These are phyloP conservation scores for Oryza brachyantha DNA, from an alignment of 176 grass and related monocot genomes.

Conservation along the genomic window DNA sequence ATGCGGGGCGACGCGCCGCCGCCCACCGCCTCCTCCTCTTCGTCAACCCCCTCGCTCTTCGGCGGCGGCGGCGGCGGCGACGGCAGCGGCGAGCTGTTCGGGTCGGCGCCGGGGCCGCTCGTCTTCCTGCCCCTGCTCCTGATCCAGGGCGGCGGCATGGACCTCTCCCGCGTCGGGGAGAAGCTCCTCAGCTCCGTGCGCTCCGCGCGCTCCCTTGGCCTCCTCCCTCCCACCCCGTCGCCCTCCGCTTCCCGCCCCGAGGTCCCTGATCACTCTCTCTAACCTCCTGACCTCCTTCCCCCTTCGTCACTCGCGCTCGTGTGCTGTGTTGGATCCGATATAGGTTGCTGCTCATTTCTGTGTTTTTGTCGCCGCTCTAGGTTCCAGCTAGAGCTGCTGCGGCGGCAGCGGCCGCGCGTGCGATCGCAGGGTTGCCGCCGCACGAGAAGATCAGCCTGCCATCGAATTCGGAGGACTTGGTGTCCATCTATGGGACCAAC, in stretches of 20 bases:
- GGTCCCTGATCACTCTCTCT: slow-evolving; percentile 14
- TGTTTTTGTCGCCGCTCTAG: slow-evolving; percentile 26
- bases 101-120: slow-evolving; percentile 64
- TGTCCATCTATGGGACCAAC: slow-evolving; percentile 73
- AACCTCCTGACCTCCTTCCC: neutral
- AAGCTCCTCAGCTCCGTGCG: slow-evolving; percentile 97
- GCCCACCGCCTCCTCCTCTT: slow-evolving; percentile 27
- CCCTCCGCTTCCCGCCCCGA: slow-evolving; percentile 51
- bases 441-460: slow-evolving; percentile 72
- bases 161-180: slow-evolving; percentile 96
- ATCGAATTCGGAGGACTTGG: slow-evolving; percentile 69
- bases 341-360: slow-evolving; percentile 8
- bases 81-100: slow-evolving; percentile 53
- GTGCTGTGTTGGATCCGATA: slow-evolving; percentile 9
- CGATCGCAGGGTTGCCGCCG: slow-evolving; percentile 71
- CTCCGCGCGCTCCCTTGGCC: slow-evolving; percentile 81
- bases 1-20: slow-evolving; percentile 55
- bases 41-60: slow-evolving; percentile 9
- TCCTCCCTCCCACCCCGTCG: slow-evolving; percentile 48
- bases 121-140: slow-evolving; percentile 96
- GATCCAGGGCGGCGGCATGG: slow-evolving; percentile 96
- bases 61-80: slow-evolving; percentile 48
- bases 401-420: slow-evolving; percentile 66
- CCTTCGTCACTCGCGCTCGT: neutral
- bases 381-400: slow-evolving; percentile 94